Percentiles rank a stretch among this genome's conserved stretches.
These are phyloP conservation scores for Beauveria australis DNA, from an alignment of 2,329 filamentous ascomycete genomes.

Conservation along the genomic window DNA sequence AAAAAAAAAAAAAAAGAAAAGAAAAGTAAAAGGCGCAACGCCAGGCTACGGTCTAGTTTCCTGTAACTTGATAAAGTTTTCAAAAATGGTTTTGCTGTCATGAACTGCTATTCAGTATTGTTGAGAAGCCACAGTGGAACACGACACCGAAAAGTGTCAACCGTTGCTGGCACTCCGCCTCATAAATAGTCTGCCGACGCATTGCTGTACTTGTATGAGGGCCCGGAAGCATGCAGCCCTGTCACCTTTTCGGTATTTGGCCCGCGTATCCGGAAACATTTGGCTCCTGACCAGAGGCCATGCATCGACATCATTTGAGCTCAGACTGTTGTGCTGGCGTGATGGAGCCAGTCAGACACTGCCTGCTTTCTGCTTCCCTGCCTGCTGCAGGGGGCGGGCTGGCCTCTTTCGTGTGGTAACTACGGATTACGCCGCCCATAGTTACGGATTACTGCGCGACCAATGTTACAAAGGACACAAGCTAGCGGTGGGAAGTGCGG, in stretches of 20 bases:
- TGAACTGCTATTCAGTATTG: too few species aligned
- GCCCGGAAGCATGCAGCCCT: not conserved
- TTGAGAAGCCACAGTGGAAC: too few species aligned
- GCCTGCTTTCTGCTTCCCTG: not conserved
- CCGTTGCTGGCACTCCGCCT: not conserved
- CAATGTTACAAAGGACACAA: not conserved
- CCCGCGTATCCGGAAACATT: not conserved
- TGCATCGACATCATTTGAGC: not conserved
- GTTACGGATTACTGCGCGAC: not conserved
- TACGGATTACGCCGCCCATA: too few species aligned
- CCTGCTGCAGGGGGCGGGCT: not conserved
- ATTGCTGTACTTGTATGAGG: not conserved
- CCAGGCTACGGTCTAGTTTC: too few species aligned
- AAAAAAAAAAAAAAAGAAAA: too few species aligned
- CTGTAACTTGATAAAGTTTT: too few species aligned
- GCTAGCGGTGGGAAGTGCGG: constrained; percentile 3
- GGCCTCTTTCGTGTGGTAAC: not conserved
- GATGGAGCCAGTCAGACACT: not conserved
- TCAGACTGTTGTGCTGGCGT: not conserved
- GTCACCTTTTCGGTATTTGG: not conserved
- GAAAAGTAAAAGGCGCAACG: too few species aligned
- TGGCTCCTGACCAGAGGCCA: not conserved
- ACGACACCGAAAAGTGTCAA: too few species aligned
- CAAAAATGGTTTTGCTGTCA: too few species aligned
- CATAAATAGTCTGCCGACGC: not conserved